These are phyloP conservation scores for Aspergillus quadrilineatus DNA, from an alignment of 2,329 filamentous ascomycete genomes.

Conservation along the genomic window DNA sequence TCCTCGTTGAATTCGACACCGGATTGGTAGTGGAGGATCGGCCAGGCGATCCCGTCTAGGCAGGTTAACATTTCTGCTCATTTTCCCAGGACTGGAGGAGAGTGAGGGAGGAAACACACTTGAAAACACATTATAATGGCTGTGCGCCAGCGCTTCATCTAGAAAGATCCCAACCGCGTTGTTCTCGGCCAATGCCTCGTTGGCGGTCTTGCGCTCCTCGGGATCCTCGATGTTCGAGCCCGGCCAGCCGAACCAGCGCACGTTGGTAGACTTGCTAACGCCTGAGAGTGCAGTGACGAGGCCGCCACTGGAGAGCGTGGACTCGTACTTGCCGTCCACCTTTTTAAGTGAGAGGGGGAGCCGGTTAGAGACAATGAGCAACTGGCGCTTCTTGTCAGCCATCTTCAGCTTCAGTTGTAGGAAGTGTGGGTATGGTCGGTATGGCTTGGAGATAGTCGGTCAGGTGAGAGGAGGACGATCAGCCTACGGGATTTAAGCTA, in stretches of 20 bases:
- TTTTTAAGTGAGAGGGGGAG: conserved; percentile 90
- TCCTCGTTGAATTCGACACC: conserved; percentile 91
- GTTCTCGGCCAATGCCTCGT: conserved; percentile 72
- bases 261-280: conserved; percentile 81
- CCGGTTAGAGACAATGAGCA: conserved; percentile 81
- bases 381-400: conserved; percentile 25
- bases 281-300: conserved; percentile 87
- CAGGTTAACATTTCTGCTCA: background rate
- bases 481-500: no score
- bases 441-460: no score
- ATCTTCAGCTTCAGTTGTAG: background rate
- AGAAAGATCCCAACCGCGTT: conserved; percentile 84
- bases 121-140: conserved; percentile 94
- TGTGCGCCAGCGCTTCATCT: conserved; percentile 80
- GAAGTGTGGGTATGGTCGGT: no score
- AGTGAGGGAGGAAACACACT: conserved; percentile 57
- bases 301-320: conserved; percentile 87
- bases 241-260: conserved; percentile 97
- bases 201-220: conserved; percentile 65
- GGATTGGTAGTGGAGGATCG: conserved; percentile 93
- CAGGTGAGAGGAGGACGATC: no score
- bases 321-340: conserved; percentile 75
- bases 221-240: conserved; percentile 80
- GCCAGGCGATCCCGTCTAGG: conserved; percentile 90
- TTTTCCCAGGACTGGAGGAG: background rate